Base-by-base conservation (phyloP, 2,329 filamentous ascomycete species). In the Tolypocladium paradoxum region DNA sequence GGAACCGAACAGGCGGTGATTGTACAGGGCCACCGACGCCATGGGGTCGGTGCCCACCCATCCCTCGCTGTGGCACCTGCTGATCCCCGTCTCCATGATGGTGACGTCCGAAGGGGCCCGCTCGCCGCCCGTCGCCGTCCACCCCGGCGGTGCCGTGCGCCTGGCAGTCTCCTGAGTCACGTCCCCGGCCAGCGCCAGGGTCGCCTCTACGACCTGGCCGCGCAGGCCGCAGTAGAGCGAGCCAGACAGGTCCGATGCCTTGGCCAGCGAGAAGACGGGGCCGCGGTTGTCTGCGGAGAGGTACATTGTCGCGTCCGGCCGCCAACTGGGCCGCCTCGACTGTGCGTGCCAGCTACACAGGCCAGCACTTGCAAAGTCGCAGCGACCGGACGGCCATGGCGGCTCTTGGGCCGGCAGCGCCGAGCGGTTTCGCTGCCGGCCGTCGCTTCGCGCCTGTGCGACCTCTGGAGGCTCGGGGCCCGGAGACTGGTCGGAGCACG, bases 171-270 rank as follows among this genome's bases (percentile, higher is more conserved):
- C 50, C 3, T 49, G 9, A 0, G 27, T 27, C 2, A 53, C 22
- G 37, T 68, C 64, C 14, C 62, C 59, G 6, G 60, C 59, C 2
- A 69, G 62, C n/a, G 54, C 55, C 9, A 65, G 57, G 22, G 62
- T 62, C 51, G 73, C 68, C 57, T 81, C 76, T 7, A 74, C 65
- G 2, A 81, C 64, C 6, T 69, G 69, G 11, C 74, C 76, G 5
- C 73, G 70, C 12, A 79, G 64, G 3, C 77, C 77, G 14, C 73
- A 70, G 62, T 78, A 80, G 45, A 81, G 69, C 8, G 70, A 73
- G 4, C 72, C 69, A 0, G 76, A 74, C 6, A 71, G 48, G 51
- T 78, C 74, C 0, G 74, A 74, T 0, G 73, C 64, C 48, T 75
- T 74, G 11, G 74, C 71, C 1, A 81, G 66, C 9, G 74, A 74